A percentile compares a stretch with the other conserved stretches of the same genome.
phyloP scores from a whole-genome alignment of 78 protist species.

The Dictyostelium purpureum region DNA sequence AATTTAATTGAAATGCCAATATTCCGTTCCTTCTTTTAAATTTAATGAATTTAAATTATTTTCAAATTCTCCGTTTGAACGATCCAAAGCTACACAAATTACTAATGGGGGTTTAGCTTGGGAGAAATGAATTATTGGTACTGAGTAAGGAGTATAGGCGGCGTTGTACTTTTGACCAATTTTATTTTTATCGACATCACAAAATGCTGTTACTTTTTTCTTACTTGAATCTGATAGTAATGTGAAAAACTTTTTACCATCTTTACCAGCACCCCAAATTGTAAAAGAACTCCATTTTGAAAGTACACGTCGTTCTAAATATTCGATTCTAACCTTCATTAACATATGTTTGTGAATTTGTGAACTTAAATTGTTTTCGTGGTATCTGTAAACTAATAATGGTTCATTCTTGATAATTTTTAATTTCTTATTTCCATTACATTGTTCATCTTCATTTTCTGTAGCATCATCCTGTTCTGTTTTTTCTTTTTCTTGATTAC shows the following conservation, averaged over 20 bases:
- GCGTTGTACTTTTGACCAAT: conserved; percentile 55
- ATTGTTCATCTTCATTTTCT: background rate
- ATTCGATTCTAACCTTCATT: conserved; percentile 41
- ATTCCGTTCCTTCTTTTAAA: conserved; percentile 36
- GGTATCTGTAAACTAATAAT: conserved; percentile 49
- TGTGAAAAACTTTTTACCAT: conserved; percentile 68
- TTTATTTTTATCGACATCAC: conserved; percentile 70
- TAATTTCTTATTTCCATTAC: background rate
- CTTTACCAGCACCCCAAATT: conserved; percentile 82
- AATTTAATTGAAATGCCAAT: conserved; percentile 69
- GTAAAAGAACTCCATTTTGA: conserved; percentile 27
- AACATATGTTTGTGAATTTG: conserved; percentile 55
- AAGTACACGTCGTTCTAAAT: conserved; percentile 33
- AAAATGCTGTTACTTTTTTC: conserved; percentile 42
- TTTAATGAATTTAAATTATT: conserved; percentile 47
- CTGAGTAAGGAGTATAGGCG: conserved; percentile 28
- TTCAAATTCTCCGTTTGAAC: conserved; percentile 71
- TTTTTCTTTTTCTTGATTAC: background rate
- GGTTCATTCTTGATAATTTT: conserved; percentile 18
- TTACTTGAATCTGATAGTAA: conserved; percentile 35
- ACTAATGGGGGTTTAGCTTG: conserved; percentile 51
- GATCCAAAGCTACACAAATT: conserved; percentile 52
- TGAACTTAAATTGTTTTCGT: conserved; percentile 24
- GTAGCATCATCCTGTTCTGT: background rate
- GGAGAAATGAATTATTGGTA: conserved; percentile 63